Evolutionary conservation across 495 filamentous ascomycete genomes (phyloP).

Genomic region (Cudoniella acicularis): DNA sequence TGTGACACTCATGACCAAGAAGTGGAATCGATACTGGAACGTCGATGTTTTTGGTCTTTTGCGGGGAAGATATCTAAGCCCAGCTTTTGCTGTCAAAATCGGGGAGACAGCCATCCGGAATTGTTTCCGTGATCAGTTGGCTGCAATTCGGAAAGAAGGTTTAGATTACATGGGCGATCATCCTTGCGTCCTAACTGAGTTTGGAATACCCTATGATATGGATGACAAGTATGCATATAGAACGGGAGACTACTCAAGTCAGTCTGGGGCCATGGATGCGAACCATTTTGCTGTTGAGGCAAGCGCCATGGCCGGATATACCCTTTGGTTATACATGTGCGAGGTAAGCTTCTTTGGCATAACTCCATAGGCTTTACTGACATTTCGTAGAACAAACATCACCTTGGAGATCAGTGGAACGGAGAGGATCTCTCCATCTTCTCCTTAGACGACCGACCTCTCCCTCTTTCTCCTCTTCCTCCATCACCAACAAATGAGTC

Average conservation of each 20-base stretch:
- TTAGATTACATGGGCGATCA: constrained; percentile 84
- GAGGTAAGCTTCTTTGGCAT: constrained; percentile 47
- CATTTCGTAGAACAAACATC: constrained; percentile 64
- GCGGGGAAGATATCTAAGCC: constrained; percentile 80
- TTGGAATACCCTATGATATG: constrained; percentile 99
- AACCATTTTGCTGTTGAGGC: constrained; percentile 93
- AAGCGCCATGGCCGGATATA: constrained; percentile 73
- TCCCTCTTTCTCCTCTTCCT: constrained; percentile 51
- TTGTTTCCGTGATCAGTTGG: constrained; percentile 88
- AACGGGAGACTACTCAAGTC: constrained; percentile 93
- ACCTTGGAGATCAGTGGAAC: constrained; percentile 94
- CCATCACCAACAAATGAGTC: constrained; percentile 36
- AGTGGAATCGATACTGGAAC: constrained; percentile 97
- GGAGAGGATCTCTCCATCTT: constrained; percentile 93
- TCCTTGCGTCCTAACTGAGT: constrained; percentile 89
- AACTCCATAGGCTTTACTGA: background rate
- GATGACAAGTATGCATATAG: constrained; percentile 92
- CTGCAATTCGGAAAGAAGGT: constrained; percentile 85
- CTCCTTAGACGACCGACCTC: constrained; percentile 72
- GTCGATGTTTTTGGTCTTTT: constrained; percentile 92
- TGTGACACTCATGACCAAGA: constrained; percentile 93
- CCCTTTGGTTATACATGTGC: constrained; percentile 81
- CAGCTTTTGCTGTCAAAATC: constrained; percentile 85
- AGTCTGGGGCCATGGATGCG: constrained; percentile 92
- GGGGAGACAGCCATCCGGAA: constrained; percentile 95